Evolutionary conservation across 108 stramenopile genomes (phyloP), one percentile per base, ranked within the genome.

Genomic region (Fistulifera pelliculosa): DNA sequence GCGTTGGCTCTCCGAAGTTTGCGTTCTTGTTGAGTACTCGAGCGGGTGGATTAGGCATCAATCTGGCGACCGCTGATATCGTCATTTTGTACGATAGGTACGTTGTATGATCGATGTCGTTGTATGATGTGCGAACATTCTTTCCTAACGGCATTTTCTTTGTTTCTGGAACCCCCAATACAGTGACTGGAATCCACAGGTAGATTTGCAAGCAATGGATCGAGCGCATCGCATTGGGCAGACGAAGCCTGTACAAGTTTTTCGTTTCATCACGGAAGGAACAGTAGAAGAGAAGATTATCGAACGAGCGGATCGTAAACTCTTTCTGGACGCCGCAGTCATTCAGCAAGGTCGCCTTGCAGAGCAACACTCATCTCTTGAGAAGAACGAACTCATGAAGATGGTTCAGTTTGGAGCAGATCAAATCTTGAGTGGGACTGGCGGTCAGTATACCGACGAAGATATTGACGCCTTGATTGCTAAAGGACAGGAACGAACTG

Each of bases 251-350:
- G 98, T 99, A 15, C 89, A 93, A 55, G 98, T 99, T 0, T 99
- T 99, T 70, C 81, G 98, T 38, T 96, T 99, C 65, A 62, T 99
- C 38, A 88, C 94, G 1, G 96, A 99, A 63, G 94, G 95, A 21
- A 96, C 96, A 6, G 96, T 99, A 12, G 97, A 96, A 70, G 98
- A 99, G 68, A 97, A 96, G 72, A 97, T 99, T 48, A 95, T 98
- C 21, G 96, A 99, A 68, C 80, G 98, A 23, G 98, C 98, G 1
- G 96, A 98, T 63, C 76, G 90, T 24, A 99, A 99, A 75, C 85
- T 99, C 13, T 99, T 97, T 69, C 77, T 99, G 31, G 98, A 99
- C 64, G 97, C 99, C 18, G 96, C 96, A 22, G 97, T 99, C 24
- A 96, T 99, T 65, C 97, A 99, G 75, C 97, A 96, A 70, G 96